Percentiles rank a stretch among this genome's conserved stretches.
Evolutionary conservation across 2,329 filamentous ascomycete species (phyloP).

Genomic region (Fusarium sp.): DNA sequence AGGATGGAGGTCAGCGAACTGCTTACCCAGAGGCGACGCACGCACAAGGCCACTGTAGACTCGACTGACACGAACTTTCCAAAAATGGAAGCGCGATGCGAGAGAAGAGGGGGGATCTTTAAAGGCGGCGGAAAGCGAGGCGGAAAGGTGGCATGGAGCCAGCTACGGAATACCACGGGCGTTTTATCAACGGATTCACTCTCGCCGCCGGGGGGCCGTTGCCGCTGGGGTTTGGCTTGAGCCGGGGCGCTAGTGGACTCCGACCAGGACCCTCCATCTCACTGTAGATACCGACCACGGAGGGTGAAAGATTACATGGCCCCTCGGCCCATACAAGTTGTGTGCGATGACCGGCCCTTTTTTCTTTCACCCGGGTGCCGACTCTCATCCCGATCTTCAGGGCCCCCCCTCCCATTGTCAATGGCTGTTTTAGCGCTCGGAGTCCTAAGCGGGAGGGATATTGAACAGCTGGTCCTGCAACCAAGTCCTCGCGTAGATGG

Average conservation of each 20-base stretch:
- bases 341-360: background rate
- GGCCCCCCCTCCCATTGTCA: background rate
- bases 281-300: background rate
- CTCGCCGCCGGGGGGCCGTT: constrained; percentile 6
- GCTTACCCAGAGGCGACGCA: constrained; percentile 3
- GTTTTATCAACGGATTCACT: constrained; percentile 17
- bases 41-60: background rate
- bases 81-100: background rate
- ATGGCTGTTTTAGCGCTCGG: constrained; percentile 2
- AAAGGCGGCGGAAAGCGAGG: constrained; percentile 15
- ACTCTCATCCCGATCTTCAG: constrained; percentile 8
- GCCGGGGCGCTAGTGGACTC: background rate
- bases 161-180: constrained; percentile 29
- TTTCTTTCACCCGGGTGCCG: constrained; percentile 4
- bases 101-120: background rate
- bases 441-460: background rate
- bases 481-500: background rate
- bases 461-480: background rate
- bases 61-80: constrained; percentile 1
- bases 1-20: background rate
- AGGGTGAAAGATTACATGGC: background rate
- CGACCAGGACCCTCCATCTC: background rate
- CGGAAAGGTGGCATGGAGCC: constrained; percentile 4
- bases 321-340: background rate
- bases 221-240: constrained; percentile 18